Evolutionary conservation across 345 rosid species (phyloP).

Genomic region (Turnera subulata): DNA sequence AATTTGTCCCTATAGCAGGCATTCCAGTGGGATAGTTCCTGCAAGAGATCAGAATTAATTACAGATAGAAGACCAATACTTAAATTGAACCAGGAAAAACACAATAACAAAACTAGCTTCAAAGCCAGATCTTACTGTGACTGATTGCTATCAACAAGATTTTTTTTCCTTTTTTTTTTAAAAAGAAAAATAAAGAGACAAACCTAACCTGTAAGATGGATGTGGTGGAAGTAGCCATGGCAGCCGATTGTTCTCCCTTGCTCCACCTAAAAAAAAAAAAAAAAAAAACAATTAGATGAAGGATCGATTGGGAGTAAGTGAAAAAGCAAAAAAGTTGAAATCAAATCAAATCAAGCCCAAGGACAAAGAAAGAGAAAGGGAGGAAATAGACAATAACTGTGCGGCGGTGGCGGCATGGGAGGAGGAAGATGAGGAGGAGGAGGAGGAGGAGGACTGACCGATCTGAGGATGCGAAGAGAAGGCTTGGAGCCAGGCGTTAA

Average conservation of each 20-base stretch:
- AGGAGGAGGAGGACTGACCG: slow-evolving; percentile 49
- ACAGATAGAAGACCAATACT: neutral
- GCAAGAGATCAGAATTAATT: slow-evolving; percentile 1
- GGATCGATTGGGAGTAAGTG: too few species aligned
- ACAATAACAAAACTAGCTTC: neutral
- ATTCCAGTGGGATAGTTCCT: slow-evolving; percentile 82
- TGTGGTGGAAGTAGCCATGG: slow-evolving; percentile 69
- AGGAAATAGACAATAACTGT: slow-evolving; percentile 1
- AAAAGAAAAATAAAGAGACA: too few species aligned
- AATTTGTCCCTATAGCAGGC: slow-evolving; percentile 54
- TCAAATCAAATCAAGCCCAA: too few species aligned
- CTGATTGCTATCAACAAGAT: too few species aligned
- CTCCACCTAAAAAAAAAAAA: slow-evolving; percentile 41
- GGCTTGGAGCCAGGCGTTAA: slow-evolving; percentile 83
- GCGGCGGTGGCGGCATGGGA: slow-evolving; percentile 37
- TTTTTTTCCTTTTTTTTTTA: too few species aligned
- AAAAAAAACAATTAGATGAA: neutral
- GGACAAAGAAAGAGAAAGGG: neutral
- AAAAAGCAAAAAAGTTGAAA: too few species aligned
- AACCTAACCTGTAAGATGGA: slow-evolving; percentile 68
- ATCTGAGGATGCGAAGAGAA: slow-evolving; percentile 92
- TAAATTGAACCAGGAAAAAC: neutral
- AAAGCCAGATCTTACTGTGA: neutral
- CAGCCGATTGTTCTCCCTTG: slow-evolving; percentile 79
- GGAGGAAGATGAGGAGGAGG: slow-evolving; percentile 31